These are phyloP conservation scores for Mariannaea sp. DNA, from an alignment of 2,329 filamentous ascomycete genomes.

Conservation along the genomic window DNA sequence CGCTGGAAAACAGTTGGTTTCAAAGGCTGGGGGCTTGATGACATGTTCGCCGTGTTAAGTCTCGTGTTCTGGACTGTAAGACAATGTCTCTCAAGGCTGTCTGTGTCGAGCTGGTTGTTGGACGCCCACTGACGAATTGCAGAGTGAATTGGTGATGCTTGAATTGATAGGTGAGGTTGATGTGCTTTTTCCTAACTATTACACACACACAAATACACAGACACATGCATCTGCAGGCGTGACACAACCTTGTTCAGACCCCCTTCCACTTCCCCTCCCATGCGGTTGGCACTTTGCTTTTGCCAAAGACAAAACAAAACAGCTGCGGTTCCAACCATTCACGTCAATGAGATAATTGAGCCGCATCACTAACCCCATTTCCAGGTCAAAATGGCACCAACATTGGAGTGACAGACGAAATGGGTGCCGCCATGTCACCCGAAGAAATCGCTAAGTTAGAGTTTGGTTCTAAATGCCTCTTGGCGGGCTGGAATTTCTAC, in stretches of 20 bases:
- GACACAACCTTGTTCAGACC: too few relatives aligned
- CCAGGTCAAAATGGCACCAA: slow-evolving; percentile 47
- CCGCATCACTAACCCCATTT: slow-evolving; percentile 12
- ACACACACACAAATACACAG: not conserved
- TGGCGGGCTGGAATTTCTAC: slow-evolving; percentile 49
- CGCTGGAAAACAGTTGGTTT: slow-evolving; percentile 46
- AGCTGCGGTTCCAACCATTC: too few relatives aligned
- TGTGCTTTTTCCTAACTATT: not conserved
- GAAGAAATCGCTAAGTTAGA: slow-evolving; percentile 37
- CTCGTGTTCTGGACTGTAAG: slow-evolving; percentile 47
- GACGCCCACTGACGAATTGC: slow-evolving; percentile 3
- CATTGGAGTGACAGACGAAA: slow-evolving; percentile 42
- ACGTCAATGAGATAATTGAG: not conserved
- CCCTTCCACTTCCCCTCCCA: not conserved
- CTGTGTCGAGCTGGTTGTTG: not conserved
- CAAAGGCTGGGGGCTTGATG: slow-evolving; percentile 49
- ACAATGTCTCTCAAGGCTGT: not conserved
- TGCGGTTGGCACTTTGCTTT: not conserved
- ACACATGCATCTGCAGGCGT: too few relatives aligned
- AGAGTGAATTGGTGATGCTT: slow-evolving; percentile 40
- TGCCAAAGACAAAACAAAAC: not conserved
- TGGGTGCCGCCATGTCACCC: slow-evolving; percentile 39
- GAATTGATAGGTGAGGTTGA: slow-evolving; percentile 41
- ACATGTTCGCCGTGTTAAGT: slow-evolving; percentile 46
- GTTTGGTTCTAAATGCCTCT: slow-evolving; percentile 43